A percentile compares a stretch with the other conserved stretches of the same genome.
These are phyloP conservation scores for Microstegium vimineum DNA, from an alignment of 176 grass and related monocot genomes.

Conservation along the genomic window DNA sequence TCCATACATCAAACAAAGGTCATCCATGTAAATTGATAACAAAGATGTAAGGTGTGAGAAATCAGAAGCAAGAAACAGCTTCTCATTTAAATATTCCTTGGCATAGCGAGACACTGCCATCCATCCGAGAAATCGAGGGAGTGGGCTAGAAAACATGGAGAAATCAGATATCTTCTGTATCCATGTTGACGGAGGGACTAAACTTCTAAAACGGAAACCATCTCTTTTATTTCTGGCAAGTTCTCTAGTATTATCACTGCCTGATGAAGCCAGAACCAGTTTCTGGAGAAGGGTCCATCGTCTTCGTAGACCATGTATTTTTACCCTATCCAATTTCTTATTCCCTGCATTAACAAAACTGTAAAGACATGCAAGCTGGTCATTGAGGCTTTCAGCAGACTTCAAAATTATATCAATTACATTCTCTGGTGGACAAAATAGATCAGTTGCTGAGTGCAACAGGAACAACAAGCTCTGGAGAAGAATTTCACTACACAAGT, in stretches of 20 bases:
- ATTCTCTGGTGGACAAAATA: constrained; percentile 74
- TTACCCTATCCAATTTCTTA: constrained; percentile 54
- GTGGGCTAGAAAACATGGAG: constrained; percentile 52
- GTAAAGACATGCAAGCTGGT: constrained; percentile 64
- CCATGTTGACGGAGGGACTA: constrained; percentile 83
- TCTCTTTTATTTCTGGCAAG: constrained; percentile 38
- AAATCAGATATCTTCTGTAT: constrained; percentile 77
- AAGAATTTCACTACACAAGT: constrained; percentile 71
- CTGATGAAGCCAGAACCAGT: constrained; percentile 79
- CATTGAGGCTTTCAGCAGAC: constrained; percentile 73
- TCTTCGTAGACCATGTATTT: constrained; percentile 66
- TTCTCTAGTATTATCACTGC: constrained; percentile 57
- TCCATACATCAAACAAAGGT: constrained; percentile 63
- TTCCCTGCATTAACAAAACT: constrained; percentile 44
- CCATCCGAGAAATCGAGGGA: constrained; percentile 88
- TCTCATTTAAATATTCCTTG: constrained; percentile 73
- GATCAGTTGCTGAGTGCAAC: constrained; percentile 76
- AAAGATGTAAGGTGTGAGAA: constrained; percentile 84
- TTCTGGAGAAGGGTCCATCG: constrained; percentile 78
- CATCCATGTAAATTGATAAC: constrained; percentile 85
- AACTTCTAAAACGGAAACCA: constrained; percentile 73
- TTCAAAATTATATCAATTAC: constrained; percentile 82
- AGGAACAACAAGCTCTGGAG: constrained; percentile 85
- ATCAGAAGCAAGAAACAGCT: constrained; percentile 83
- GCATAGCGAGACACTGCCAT: constrained; percentile 83